Base-by-base conservation (phyloP, 352 stramenopile species). In the Pythium utonaiense region DNA sequence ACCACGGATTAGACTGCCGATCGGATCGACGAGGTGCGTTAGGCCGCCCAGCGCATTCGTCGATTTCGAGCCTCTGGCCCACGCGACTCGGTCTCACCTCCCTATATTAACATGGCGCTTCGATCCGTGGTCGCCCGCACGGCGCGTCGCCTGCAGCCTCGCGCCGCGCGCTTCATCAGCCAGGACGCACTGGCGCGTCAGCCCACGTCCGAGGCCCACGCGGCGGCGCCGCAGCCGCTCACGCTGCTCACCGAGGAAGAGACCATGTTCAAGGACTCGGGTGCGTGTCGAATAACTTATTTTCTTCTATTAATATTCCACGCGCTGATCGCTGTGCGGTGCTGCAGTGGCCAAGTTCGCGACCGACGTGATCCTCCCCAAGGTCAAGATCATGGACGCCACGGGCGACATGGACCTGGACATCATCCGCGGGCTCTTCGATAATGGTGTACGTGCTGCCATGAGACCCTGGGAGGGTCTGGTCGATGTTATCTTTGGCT, bases 301-400 rank as follows among this genome's bases (percentile, higher is more conserved):
- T 4, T 10, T 19, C 19, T 41, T 41, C 12, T 6, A n/a, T n/a
- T n/a, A n/a, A n/a, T n/a, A n/a, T n/a, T n/a, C n/a, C n/a, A n/a
- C n/a, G n/a, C n/a, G n/a, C n/a, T n/a, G n/a, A n/a, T n/a, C n/a
- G n/a, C n/a, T n/a, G n/a, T n/a, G n/a, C n/a, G n/a, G 21, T 34
- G 57, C 24, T 38, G 31, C 34, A 86, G 86, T 96, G 14, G 73
- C 83, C 6, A 78, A 77, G 62, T 98, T 98, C 64, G 89, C 91
- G 8, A 75, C 77, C 0, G 86, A 96, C 38, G 76, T 89, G 30
- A 88, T 97, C 25, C 69, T 70, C 0, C 96, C 97, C 5, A 71
- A 88, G 21, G 96, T 98, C 30, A 80, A 87, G 42, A 75, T 80
- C 19, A 98, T 99, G 96, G 96, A 99, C 66, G 68, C 87, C 38